These are phyloP conservation scores for Beauveria medogensis DNA, from an alignment of 2,329 filamentous ascomycete species.

Conservation along the genomic window DNA sequence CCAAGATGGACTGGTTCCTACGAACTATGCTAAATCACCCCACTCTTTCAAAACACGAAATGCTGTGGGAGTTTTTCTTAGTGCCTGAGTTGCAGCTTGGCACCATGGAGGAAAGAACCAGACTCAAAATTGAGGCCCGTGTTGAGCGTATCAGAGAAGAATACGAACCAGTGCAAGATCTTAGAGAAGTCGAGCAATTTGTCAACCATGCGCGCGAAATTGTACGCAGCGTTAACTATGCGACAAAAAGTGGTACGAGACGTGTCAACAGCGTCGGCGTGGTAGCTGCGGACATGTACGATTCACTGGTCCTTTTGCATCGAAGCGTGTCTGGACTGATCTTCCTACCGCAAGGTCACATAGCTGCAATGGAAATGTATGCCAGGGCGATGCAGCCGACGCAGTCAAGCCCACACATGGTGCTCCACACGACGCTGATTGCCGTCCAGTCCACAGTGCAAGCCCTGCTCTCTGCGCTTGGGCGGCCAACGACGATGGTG, in stretches of 20 bases:
- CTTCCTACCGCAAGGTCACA: constrained; percentile 62
- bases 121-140: constrained; percentile 75
- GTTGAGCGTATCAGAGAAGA: constrained; percentile 83
- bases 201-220: constrained; percentile 85
- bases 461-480: constrained; percentile 71
- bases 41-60: constrained; percentile 91
- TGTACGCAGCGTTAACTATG: constrained; percentile 74
- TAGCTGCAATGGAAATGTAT: constrained; percentile 65
- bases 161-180: constrained; percentile 72
- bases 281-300: constrained; percentile 55
- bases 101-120: constrained; percentile 82
- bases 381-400: constrained; percentile 55
- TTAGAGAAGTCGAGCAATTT: constrained; percentile 87
- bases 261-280: constrained; percentile 67
- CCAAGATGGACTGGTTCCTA: constrained; percentile 79
- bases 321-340: constrained; percentile 46
- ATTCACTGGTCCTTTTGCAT: constrained; percentile 51
- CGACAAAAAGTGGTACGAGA: constrained; percentile 74
- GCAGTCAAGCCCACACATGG: constrained; percentile 64
- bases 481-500: constrained; percentile 72
- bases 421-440: constrained; percentile 68
- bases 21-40: constrained; percentile 80
- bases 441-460: constrained; percentile 78
- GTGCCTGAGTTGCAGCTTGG: constrained; percentile 87
- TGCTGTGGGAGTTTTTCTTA: constrained; percentile 98